These are phyloP conservation scores for Trypethelium eluteriae DNA, from an alignment of 495 filamentous ascomycete species.

Conservation along the genomic window DNA sequence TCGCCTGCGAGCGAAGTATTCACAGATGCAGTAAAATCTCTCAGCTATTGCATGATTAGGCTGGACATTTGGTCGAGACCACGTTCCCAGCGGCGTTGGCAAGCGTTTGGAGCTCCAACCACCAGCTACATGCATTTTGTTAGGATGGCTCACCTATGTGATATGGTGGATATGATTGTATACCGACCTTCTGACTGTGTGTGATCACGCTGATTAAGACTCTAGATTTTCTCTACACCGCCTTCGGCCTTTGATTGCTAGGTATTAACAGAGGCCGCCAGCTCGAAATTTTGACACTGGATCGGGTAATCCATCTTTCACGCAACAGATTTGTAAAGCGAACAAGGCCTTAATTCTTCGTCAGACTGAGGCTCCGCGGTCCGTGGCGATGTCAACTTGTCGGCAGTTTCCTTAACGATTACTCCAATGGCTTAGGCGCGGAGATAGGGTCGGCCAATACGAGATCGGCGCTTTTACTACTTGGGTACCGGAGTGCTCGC, in stretches of 20 bases:
- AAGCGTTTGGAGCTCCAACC: too few relatives aligned
- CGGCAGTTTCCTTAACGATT: conserved; percentile 4
- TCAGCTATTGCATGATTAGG: too few relatives aligned
- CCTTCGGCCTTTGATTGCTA: conserved; percentile 2
- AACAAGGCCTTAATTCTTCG: neutral
- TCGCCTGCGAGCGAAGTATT: too few relatives aligned
- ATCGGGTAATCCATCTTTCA: conserved; percentile 7
- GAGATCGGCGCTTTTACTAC: conserved; percentile 7
- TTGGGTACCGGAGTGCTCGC: conserved; percentile 5
- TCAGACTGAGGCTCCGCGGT: conserved; percentile 1
- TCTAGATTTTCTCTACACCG: neutral
- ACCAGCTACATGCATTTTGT: neutral
- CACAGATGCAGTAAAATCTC: too few relatives aligned
- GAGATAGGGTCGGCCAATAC: neutral
- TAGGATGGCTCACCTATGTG: neutral
- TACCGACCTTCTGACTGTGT: neutral
- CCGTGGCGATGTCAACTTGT: neutral
- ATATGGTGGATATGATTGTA: neutral
- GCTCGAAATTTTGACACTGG: neutral
- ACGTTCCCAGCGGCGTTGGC: too few relatives aligned
- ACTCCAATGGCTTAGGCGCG: neutral
- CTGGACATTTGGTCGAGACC: too few relatives aligned
- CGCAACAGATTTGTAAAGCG: conserved; percentile 11
- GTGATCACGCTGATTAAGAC: conserved; percentile 7
- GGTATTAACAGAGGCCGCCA: neutral